Base-by-base conservation (phyloP, 2,329 filamentous ascomycete species). In the Leptographium wingfieldii region DNA sequence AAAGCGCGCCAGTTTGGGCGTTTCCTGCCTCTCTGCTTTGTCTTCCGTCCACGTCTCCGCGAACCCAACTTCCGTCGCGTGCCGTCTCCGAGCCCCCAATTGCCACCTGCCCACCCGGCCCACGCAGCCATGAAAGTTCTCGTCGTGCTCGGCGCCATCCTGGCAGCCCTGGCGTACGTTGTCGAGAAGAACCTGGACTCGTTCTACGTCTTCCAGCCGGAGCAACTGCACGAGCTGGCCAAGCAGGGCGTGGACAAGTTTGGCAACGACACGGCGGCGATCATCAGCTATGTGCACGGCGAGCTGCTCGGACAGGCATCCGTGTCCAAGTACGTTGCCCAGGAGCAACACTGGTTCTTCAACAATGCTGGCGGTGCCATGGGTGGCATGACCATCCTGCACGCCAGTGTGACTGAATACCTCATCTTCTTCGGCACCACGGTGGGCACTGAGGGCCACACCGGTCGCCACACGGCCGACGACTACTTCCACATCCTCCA, bases 401-500 rank as follows among this genome's bases (percentile, higher is more conserved):
- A 95, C 70, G 88, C 90, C 62, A 92, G 87, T 69, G 78, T 96
- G 63, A 95, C 90, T 25, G 91, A 96, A 73, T 95, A 95, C 74
- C 77, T 95, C 66, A 94, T 95, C 72, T 85, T 95, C 74, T 95
- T 94, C 71, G 90, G 89, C 71, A 89, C 88, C 1, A 80, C 88
- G 11, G 74, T 92, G 66, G 90, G 90, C 67, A 95, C 91, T 14
- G 90, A 95, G 74, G 91, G 91, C 63, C 90, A 95, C 78, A 83
- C 84, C 1, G 91, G 91, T 64, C 87, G 90, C 57, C 91, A 95
- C 79, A 92, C 90, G 14, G 90, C 90, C 19, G 88, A 95, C 74
- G 91, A 96, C 78, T 96, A 94, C 79, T 96, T 96, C 80, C 83
- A 92, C 78, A 95, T 96, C 77, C 79, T 96, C 38, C 77, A 78